Conservation (phyloP, 106 monocot genomes). For the Allium cepa region DNA sequence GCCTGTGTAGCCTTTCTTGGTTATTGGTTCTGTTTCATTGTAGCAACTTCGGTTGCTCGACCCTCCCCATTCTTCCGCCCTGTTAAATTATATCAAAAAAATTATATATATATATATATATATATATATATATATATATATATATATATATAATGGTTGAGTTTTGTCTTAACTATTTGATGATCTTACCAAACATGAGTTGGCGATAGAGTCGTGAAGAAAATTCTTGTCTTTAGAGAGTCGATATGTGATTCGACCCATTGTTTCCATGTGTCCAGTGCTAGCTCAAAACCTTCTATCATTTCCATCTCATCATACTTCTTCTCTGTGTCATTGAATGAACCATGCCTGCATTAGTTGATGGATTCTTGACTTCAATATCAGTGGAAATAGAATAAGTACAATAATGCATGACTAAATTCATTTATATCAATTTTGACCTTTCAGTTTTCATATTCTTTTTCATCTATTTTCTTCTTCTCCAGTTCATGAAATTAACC, state of each 20-base stretch:
- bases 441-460: no score
- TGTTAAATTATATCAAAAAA: not conserved
- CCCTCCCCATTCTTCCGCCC: constrained; percentile 48
- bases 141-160: no score
- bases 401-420: no score
- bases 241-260: constrained; percentile 25
- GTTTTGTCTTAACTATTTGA: no score
- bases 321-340: constrained; percentile 25
- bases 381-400: no score
- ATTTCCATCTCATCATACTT: constrained; percentile 32
- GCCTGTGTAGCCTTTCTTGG: constrained; percentile 22
- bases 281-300: constrained; percentile 18
- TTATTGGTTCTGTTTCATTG: constrained; percentile 40
- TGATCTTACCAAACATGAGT: constrained; percentile 42
- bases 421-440: no score
- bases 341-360: constrained; percentile 19
- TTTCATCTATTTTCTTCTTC: no score
- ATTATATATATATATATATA: no score
- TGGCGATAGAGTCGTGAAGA: constrained; percentile 51
- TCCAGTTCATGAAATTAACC: no score
- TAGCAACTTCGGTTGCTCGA: constrained; percentile 34
- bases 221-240: constrained; percentile 26
- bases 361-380: no score
- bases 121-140: no score
- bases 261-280: constrained; percentile 22